Base-by-base conservation (phyloP, 768 basidiomycete genomes). In the Tulasnella calospora region DNA sequence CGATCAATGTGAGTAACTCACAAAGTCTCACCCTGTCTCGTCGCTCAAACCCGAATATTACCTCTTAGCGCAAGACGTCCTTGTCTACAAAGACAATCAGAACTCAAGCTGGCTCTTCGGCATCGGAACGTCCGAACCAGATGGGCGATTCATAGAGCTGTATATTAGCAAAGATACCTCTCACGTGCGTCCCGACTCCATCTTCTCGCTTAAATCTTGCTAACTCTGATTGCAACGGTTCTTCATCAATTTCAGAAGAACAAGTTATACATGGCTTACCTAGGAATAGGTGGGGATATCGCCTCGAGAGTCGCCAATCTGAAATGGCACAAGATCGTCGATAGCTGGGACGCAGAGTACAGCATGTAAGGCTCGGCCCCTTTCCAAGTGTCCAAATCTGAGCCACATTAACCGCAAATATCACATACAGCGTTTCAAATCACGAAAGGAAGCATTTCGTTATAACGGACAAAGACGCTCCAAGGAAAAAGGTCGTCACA, bases 331-430 rank as follows among this genome's bases (percentile, higher is more conserved):
- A 93, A 92, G 83, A 79, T 95, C 41, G 84, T 92, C 71, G 84
- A 92, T 81, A 86, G 89, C n/a, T 94, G 89, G 83, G 89, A 90
- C 7, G 88, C 91, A 0, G 87, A 89, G 82, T 94, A 91, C 81
- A 84, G 86, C 13, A 84, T 90, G 92, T 93, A 85, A 78, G 91
- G 83, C 70, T 5, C 3, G 5, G 38, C 36, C 23, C 27, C 10
- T 12, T 69, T 12, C 30, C 27, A 51, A 10, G 4, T 12, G 0
- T 27, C 13, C 15, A 46, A 4, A 79, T 67, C 46, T 30, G 69
- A 76, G n/a, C 74, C 30, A 2, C 36, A 27, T 76, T 69, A 61
- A 38, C 74, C 23, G 76, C 23, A 1, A 21, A 67, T 27, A n/a
- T 79, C 5, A 40, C 10, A 10, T 40, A 3, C 78, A 94, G 92